Percentiles rank a stretch among this genome's conserved stretches.
phyloP scores from a whole-genome alignment of 768 basidiomycete species.

The Termitomyces sp. region DNA sequence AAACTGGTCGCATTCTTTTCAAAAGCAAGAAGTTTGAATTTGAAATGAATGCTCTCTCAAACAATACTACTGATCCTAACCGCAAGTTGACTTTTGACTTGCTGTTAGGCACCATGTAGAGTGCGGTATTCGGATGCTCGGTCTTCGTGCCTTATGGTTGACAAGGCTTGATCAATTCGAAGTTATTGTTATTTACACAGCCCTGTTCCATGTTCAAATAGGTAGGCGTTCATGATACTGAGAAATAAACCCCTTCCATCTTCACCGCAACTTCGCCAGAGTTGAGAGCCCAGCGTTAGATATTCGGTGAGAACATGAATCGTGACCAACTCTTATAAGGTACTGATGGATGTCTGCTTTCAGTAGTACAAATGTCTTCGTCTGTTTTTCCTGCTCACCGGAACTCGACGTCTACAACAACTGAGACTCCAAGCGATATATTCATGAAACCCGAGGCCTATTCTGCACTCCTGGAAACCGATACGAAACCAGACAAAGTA shows the following conservation, averaged over 20 bases:
- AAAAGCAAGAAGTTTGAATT: too few species aligned
- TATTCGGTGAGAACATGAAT: not conserved
- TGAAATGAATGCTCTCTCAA: too few species aligned
- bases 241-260: not conserved
- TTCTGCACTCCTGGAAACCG: not conserved
- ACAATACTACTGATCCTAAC: not conserved
- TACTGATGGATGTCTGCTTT: not conserved
- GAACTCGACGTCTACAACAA: conserved; percentile 13
- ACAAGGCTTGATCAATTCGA: not conserved
- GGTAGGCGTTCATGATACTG: not conserved
- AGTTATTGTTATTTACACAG: not conserved
- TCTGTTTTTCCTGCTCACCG: not conserved
- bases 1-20: too few species aligned
- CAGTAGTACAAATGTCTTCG: not conserved
- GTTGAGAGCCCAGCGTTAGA: not conserved
- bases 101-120: not conserved
- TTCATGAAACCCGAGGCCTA: conserved; percentile 10
- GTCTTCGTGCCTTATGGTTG: not conserved
- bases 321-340: not conserved
- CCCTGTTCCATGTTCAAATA: not conserved
- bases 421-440: conserved; percentile 1
- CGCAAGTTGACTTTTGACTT: not conserved
- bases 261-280: not conserved
- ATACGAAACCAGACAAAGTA: not conserved
- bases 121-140: not conserved